Conservation (phyloP, 2,329 filamentous ascomycete genomes). For the Neoascochyta sp. region DNA sequence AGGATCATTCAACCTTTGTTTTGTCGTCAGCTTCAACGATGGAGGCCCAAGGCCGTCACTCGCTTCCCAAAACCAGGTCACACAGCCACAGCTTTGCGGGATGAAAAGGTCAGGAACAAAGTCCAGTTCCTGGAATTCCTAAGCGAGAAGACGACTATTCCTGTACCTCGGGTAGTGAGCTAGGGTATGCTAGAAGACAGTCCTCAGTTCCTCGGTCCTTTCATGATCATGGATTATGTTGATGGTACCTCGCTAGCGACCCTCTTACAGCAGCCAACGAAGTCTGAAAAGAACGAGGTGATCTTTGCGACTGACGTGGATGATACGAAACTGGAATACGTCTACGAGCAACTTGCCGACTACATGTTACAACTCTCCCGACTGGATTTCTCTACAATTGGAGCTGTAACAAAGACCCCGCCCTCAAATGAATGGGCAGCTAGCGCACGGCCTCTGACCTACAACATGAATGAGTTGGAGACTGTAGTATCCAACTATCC, state of each 20-base stretch:
- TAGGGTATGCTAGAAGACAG: slow-evolving; percentile 17
- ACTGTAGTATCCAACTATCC: slow-evolving; percentile 28
- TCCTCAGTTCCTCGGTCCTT: slow-evolving; percentile 20
- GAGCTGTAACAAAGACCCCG: slow-evolving; percentile 33
- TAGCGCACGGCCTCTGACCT: slow-evolving; percentile 15
- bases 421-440: slow-evolving; percentile 30
- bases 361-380: slow-evolving; percentile 15
- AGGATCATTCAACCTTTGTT: slow-evolving; percentile 13
- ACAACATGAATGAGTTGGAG: slow-evolving; percentile 21
- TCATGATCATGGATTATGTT: slow-evolving; percentile 24
- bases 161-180: slow-evolving; percentile 12
- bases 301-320: slow-evolving; percentile 13
- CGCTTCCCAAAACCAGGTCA: slow-evolving; percentile 16
- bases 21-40: slow-evolving; percentile 10
- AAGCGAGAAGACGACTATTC: slow-evolving; percentile 12
- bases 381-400: slow-evolving; percentile 14
- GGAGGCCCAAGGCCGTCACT: slow-evolving; percentile 11
- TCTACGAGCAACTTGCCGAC: slow-evolving; percentile 20
- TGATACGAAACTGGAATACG: slow-evolving; percentile 16
- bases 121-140: slow-evolving; percentile 16
- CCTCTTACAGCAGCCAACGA: slow-evolving; percentile 18
- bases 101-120: slow-evolving; percentile 15
- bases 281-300: slow-evolving; percentile 18
- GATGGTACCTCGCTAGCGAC: slow-evolving; percentile 14
- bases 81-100: slow-evolving; percentile 10